Base-by-base conservation (phyloP, 1,284 basidiomycete species). In the Ceratorhiza oryzae-sativae region DNA sequence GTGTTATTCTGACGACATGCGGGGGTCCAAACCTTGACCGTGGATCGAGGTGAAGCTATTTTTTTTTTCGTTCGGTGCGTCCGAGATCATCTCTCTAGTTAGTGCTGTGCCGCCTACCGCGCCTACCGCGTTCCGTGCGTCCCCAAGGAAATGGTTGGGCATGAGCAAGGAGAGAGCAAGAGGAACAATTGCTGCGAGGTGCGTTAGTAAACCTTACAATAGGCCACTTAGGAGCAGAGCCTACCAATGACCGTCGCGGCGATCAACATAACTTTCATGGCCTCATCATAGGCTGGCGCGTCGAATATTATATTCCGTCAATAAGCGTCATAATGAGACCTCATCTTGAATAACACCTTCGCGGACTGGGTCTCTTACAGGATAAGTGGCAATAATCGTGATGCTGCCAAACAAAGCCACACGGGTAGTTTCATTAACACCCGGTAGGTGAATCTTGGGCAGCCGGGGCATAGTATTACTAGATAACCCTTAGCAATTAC, bases 321-420 rank as follows among this genome's bases (percentile, higher is more conserved):
- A 45, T 3, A 12, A 25, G 23, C 39, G 32, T 30, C 23, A 12
- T n/a, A 34, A n/a, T 10, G 32, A 18, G 3, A 45, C 27, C 62
- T 9, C 15, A 63, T 65, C 72, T 70, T 68, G 61, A 58, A 81
- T 81, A 6, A 80, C 80, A 30, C 82, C 82, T 1, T 77, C 53
- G 25, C 82, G 76, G 71, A 82, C 78, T 10, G 61, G 61, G 32
- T 65, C 61, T 12, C 61, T 46, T 39, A 74, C 67, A 13, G 79
- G 76, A 73, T 77, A 80, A 51, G 75, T 20, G 32, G 77, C 77
- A 56, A 81, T 79, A 48, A 75, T 70, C 51, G 77, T 78, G 75
- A 81, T 80, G 36, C 75, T 75, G 27, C 80, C 79, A 71, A 77
- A 81, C 5, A 75, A 23, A 5, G 39, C 60, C n/a, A 30, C 42